Evolutionary conservation across 2,329 filamentous ascomycete species (phyloP).

Genomic region (Aureobasidium sp.): DNA sequence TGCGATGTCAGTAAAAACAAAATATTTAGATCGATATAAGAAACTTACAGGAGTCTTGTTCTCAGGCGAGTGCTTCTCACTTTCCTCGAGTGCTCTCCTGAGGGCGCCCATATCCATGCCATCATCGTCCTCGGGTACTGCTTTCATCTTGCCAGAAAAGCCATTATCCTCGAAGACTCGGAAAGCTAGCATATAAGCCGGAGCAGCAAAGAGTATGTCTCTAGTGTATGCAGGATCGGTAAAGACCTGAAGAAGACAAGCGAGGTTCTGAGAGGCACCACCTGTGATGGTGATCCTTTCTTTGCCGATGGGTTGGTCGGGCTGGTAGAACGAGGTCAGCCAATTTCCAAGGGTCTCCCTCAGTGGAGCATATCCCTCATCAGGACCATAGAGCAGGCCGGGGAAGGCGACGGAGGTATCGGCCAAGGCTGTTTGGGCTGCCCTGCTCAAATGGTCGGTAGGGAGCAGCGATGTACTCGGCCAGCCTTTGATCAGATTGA

Average conservation of each 20-base stretch:
- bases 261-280: conserved; percentile 77
- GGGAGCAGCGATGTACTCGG: conserved; percentile 61
- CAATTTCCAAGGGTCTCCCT: conserved; percentile 62
- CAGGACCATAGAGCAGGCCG: conserved; percentile 72
- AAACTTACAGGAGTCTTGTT: conserved; percentile 14
- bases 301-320: conserved; percentile 37
- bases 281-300: conserved; percentile 73
- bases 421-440: conserved; percentile 55
- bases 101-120: conserved; percentile 65
- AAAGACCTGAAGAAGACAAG: conserved; percentile 69
- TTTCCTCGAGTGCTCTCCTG: conserved; percentile 43
- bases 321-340: conserved; percentile 58
- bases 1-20: conserved; percentile 20
- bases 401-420: conserved; percentile 53
- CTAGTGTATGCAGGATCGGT: conserved; percentile 70
- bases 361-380: conserved; percentile 65
- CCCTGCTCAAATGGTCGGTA: conserved; percentile 52
- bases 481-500: conserved; percentile 65
- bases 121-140: conserved; percentile 68
- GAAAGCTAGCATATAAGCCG: conserved; percentile 78
- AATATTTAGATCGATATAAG: neutral
- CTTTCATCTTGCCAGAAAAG: conserved; percentile 57
- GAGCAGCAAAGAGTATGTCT: conserved; percentile 72
- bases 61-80: conserved; percentile 36
- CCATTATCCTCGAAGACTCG: conserved; percentile 79